These are phyloP conservation scores for Strigomonas culicis DNA, from an alignment of 208 protist species.

Conservation along the genomic window DNA sequence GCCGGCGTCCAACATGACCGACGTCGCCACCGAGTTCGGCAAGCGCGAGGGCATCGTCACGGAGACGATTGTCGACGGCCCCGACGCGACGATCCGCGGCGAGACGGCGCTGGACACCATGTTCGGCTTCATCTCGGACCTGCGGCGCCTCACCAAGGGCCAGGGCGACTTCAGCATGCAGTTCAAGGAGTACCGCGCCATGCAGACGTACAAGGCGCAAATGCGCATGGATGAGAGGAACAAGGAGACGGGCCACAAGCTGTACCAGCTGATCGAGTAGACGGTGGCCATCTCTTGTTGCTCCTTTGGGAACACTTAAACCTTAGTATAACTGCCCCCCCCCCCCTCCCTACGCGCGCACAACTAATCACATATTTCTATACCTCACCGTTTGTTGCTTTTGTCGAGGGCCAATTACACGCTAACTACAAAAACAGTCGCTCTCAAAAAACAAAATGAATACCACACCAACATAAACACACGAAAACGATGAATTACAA, in stretches of 20 bases:
- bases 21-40: constrained; percentile 83
- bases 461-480: too few species aligned
- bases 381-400: too few species aligned
- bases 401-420: too few species aligned
- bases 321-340: too few species aligned
- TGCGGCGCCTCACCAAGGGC: constrained; percentile 88
- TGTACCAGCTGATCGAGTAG: constrained; percentile 63
- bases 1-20: constrained; percentile 82
- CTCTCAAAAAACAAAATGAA: too few species aligned
- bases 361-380: too few species aligned
- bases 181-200: constrained; percentile 90
- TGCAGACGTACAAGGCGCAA: constrained; percentile 89
- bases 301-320: too few species aligned
- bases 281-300: too few species aligned
- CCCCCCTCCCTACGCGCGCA: too few species aligned
- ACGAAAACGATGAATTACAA: too few species aligned
- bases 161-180: constrained; percentile 93
- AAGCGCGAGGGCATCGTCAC: constrained; percentile 88
- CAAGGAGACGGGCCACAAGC: constrained; percentile 65
- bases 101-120: constrained; percentile 91
- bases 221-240: constrained; percentile 89
- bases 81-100: constrained; percentile 82
- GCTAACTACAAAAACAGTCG: too few species aligned
- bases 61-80: constrained; percentile 78
- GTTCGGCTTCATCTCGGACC: constrained; percentile 93